These are phyloP conservation scores for Leccinum laetum DNA, from an alignment of 1,284 basidiomycete genomes.

Conservation along the genomic window DNA sequence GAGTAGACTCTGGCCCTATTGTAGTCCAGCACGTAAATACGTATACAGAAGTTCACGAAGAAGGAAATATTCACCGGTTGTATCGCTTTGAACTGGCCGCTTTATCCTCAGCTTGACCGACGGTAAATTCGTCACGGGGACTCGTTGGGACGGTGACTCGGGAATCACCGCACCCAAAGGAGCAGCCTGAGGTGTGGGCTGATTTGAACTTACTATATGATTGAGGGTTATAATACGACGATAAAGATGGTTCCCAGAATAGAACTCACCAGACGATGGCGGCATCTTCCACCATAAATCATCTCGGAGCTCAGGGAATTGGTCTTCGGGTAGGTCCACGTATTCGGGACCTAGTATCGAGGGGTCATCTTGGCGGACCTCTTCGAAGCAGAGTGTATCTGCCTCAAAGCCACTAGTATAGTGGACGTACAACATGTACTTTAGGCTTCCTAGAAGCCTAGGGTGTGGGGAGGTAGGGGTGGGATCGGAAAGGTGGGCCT, in stretches of 20 bases:
- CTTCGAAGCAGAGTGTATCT: not conserved
- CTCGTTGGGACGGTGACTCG: not conserved
- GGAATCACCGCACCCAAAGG: not conserved
- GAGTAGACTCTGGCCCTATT: too few relatives aligned
- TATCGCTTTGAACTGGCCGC: too few relatives aligned
- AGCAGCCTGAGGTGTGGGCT: not conserved
- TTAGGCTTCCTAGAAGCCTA: slow-evolving; percentile 3
- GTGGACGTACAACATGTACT: not conserved
- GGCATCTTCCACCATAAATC: slow-evolving; percentile 1
- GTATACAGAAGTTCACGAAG: too few relatives aligned
- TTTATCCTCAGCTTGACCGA: too few relatives aligned
- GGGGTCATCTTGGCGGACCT: not conserved
- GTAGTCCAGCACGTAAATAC: too few relatives aligned
- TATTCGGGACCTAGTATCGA: not conserved
- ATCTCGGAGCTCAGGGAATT: not conserved
- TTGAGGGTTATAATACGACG: not conserved
- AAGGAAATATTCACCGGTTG: too few relatives aligned
- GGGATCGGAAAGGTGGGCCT: not conserved
- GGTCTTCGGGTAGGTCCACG: not conserved
- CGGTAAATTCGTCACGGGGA: too few relatives aligned
- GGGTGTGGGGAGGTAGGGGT: not conserved
- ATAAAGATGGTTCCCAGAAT: not conserved
- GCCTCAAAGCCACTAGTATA: not conserved
- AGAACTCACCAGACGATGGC: not conserved
- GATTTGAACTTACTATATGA: not conserved